Evolutionary conservation across 1,284 basidiomycete species (phyloP).

Genomic region (Coriolopsis trogii): DNA sequence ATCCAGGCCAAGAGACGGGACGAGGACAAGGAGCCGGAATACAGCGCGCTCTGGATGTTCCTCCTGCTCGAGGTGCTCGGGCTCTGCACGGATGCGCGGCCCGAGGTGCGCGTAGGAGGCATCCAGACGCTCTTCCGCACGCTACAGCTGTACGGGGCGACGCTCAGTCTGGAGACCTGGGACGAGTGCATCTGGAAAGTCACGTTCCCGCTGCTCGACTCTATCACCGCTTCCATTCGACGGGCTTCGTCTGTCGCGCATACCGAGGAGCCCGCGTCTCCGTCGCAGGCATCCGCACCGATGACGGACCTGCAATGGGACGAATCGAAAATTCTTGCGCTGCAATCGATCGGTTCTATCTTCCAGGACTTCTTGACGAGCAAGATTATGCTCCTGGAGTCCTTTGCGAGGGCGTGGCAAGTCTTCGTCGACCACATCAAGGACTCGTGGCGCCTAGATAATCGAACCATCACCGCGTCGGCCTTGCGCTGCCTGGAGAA

Average conservation of each 20-base stretch:
- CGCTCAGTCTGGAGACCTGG: slow-evolving; percentile 83
- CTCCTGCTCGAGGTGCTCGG: slow-evolving; percentile 84
- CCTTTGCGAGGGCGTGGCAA: slow-evolving; percentile 74
- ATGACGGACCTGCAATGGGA: slow-evolving; percentile 62
- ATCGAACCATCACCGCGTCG: slow-evolving; percentile 73
- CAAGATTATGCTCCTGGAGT: slow-evolving; percentile 73
- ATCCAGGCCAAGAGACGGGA: slow-evolving; percentile 81
- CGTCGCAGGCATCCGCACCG: slow-evolving; percentile 24
- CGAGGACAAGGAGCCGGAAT: slow-evolving; percentile 65
- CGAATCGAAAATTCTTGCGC: slow-evolving; percentile 85
- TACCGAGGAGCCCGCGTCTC: slow-evolving; percentile 9
- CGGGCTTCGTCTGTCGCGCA: slow-evolving; percentile 28
- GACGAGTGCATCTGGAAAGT: slow-evolving; percentile 87
- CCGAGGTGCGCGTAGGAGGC: slow-evolving; percentile 90
- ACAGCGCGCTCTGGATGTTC: slow-evolving; percentile 90
- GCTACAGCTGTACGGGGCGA: slow-evolving; percentile 89
- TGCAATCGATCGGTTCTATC: slow-evolving; percentile 85
- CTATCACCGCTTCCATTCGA: slow-evolving; percentile 62
- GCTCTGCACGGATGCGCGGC: slow-evolving; percentile 79
- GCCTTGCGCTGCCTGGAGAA: slow-evolving; percentile 83
- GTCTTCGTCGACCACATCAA: slow-evolving; percentile 72
- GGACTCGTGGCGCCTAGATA: slow-evolving; percentile 70
- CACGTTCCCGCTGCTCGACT: slow-evolving; percentile 86
- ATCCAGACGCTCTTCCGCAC: slow-evolving; percentile 96
- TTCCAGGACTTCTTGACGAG: slow-evolving; percentile 78